Base-by-base conservation (phyloP, 2,329 filamentous ascomycete species). In the Dryadomyces sulphureus region DNA sequence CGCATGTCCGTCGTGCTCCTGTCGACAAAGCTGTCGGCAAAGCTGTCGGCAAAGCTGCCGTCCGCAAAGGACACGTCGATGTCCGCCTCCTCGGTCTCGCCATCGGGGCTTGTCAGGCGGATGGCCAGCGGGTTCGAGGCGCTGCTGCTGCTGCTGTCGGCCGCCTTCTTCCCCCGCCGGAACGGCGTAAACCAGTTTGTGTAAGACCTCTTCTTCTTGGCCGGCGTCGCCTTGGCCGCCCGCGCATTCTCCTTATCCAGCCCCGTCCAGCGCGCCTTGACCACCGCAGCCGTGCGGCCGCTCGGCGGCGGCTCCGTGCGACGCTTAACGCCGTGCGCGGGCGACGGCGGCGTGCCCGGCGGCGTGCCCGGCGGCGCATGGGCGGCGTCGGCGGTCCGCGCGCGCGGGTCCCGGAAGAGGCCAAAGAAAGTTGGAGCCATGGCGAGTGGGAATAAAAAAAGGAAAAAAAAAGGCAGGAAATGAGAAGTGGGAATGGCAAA, bases 341-440 rank as follows among this genome's bases (percentile, higher is more conserved):
- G 17, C 5, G 24, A 22, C 14, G 11, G 35, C 17, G 36, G 20
- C 19, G 11, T 14, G 46, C 16, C 20, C 4, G 41, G 9, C 20
- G 19, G 3, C 24, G 39, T 24, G 40, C 43, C 20, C 4, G 48
- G 21, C 2, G 43, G 43, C 0, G 38, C 9, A 3, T 17, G 11
- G 4, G n/a, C n/a, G 38, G n/a, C 7, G 34, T n/a, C 12, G 22
- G 41, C 20, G 12, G 2, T 14, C n/a, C 16, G 6, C 25, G 43
- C 8, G 21, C 22, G 36, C 27, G 41, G 30, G n/a, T 32, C 25
- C 24, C 49, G 47, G 22, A 50, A 47, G 36, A 45, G 47, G 42
- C 45, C 30, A 19, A 50, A 43, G 4, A 50, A 7, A 7, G 35
- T 25, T 4, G 45, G 27, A 32, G 27, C 27, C 27, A 32, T 32